A percentile compares a stretch with the other conserved stretches of the same genome.
Conservation (phyloP, 768 basidiomycete species). For the Tulasnella sp. region DNA sequence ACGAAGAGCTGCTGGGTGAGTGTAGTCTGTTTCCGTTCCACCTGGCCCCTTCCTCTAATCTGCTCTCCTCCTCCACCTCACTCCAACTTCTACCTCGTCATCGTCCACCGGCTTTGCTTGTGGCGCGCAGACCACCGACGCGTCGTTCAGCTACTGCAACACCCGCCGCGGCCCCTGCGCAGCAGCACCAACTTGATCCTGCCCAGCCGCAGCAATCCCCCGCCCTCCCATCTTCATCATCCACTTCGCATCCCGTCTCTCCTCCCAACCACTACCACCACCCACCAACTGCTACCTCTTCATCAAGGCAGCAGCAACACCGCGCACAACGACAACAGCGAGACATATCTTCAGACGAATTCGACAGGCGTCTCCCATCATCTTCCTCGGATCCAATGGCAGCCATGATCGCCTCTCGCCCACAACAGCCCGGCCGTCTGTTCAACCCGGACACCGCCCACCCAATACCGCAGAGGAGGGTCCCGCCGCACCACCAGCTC, state of each 20-base stretch:
- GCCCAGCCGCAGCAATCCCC: slow-evolving; percentile 26
- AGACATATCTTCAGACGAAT: slow-evolving; percentile 47
- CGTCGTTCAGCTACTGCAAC: slow-evolving; percentile 12
- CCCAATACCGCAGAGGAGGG: slow-evolving; percentile 55
- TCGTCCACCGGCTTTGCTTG: slow-evolving; percentile 12
- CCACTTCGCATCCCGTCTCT: slow-evolving; percentile 22
- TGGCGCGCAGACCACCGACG: slow-evolving; percentile 3
- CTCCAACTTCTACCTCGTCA: slow-evolving; percentile 24
- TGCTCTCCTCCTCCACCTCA: neutral
- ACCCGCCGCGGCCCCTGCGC: slow-evolving; percentile 23
- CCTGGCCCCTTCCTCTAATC: neutral
- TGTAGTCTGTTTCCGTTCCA: slow-evolving; percentile 30
- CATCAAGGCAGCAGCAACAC: slow-evolving; percentile 31
- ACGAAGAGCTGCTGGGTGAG: slow-evolving; percentile 59
- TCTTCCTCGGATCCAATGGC: neutral
- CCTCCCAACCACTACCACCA: slow-evolving; percentile 40
- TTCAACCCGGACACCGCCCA: slow-evolving; percentile 71
- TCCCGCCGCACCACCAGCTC: slow-evolving; percentile 32
- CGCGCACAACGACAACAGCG: slow-evolving; percentile 36
- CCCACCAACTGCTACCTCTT: slow-evolving; percentile 37
- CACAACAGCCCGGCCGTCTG: slow-evolving; percentile 47
- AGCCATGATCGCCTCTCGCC: slow-evolving; percentile 58
- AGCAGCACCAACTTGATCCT: slow-evolving; percentile 13
- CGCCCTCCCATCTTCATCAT: slow-evolving; percentile 1
- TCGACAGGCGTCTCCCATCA: slow-evolving; percentile 64